Base-by-base conservation (phyloP, 768 basidiomycete species). In the Gloeopeniophorella convolvens region DNA sequence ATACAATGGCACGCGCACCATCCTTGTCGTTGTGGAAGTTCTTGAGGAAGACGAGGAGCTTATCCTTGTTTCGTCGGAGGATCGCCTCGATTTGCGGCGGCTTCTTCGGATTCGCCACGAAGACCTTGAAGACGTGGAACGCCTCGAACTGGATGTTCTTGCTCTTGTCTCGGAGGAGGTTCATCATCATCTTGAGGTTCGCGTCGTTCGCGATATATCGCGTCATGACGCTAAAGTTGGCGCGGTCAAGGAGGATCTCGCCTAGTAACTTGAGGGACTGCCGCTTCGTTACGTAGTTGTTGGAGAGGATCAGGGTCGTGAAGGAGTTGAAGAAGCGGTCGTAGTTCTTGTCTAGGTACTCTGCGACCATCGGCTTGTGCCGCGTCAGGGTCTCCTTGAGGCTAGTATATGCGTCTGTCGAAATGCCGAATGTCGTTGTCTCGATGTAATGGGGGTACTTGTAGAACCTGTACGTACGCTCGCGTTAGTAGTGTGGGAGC, bases 151-250 rank as follows among this genome's bases (percentile, higher is more conserved):
- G 96, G 39, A 99, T 98, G 68, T 99, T 99, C 76, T 92, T 90
- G 78, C 94, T 97, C 79, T 94, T 96, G 66, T 97, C 92, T 55
- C 94, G 79, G 48, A 99, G 73, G 48, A 98, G 77, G 68, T 98
- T 98, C 96, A 99, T 99, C 91, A 99, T 96, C 85, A 95, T 90
- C 83, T 98, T 97, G 56, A 99, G 76, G 66, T 98, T 99, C 24
- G 83, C 85, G 64, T 97, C 96, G 62, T 84, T 85, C 8, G 90
- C 80, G 60, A 99, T 99, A 65, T 98, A 99, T 6, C 85, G 80
- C 0, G 96, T 98, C 96, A 99, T 99, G 63, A 98, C 90, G 59
- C 78, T 91, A 74, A 97, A 98, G 68, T 99, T 99, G 40, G 93
- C 92, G 24, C 96, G 83, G 69, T 99, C 96, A 37, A 99, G 82